These are phyloP conservation scores for Odontarrhena argentea DNA, from an alignment of 345 rosid genomes.

Conservation along the genomic window DNA sequence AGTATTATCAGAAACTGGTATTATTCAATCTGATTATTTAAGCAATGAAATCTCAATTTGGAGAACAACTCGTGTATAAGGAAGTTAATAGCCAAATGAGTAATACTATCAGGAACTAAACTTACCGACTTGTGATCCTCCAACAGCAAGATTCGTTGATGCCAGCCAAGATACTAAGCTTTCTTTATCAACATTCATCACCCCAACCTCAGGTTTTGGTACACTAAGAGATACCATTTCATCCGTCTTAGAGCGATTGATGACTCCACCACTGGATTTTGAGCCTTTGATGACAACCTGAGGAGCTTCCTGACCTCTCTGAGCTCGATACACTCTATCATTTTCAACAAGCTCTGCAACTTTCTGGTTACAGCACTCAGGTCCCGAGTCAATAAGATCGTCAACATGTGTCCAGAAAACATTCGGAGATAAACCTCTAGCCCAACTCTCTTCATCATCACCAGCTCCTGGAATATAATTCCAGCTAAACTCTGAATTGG, in stretches of 20 bases:
- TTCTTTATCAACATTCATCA: conserved; percentile 41
- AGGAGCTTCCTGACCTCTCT: conserved; percentile 74
- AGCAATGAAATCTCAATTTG: not conserved
- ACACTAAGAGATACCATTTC: conserved; percentile 28
- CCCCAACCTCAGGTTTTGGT: conserved; percentile 30
- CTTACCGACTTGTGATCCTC: conserved; percentile 59
- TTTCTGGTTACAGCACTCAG: conserved; percentile 76
- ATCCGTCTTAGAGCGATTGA: conserved; percentile 23
- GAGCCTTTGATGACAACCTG: conserved; percentile 54
- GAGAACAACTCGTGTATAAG: not conserved
- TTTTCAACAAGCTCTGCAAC: conserved; percentile 87
- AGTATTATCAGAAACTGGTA: not conserved
- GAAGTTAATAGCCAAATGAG: not conserved
- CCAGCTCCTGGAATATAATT: conserved; percentile 95
- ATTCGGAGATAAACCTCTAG: conserved; percentile 79
- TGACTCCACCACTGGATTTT: conserved; percentile 28
- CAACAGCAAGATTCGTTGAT: conserved; percentile 67
- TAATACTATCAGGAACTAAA: not conserved
- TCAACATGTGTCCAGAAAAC: conserved; percentile 76
- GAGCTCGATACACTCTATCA: conserved; percentile 76
- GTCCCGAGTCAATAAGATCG: conserved; percentile 70
- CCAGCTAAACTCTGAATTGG: conserved; percentile 84
- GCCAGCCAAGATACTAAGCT: conserved; percentile 62
- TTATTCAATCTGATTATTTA: not conserved
- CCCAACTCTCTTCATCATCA: conserved; percentile 98